These are phyloP conservation scores for Lyophyllum decastes DNA, from an alignment of 768 basidiomycete species.

Conservation along the genomic window DNA sequence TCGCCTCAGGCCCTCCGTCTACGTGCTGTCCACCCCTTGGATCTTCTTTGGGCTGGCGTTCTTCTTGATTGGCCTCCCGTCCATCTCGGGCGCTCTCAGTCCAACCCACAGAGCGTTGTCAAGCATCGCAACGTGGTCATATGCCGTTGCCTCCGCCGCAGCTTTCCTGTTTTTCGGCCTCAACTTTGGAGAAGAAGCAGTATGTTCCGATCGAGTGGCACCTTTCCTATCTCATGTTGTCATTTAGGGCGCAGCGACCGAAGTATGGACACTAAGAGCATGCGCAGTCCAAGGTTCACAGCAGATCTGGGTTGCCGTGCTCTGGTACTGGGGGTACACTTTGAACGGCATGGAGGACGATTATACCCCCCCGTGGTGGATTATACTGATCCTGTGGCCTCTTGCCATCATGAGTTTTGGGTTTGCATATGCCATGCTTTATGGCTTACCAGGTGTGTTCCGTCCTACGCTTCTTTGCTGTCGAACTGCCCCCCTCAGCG, in stretches of 20 bases:
- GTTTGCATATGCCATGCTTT: constrained; percentile 83
- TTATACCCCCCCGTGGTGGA: constrained; percentile 79
- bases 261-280: constrained; percentile 90
- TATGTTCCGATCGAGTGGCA: constrained; percentile 30
- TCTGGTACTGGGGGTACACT: constrained; percentile 95
- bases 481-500: constrained; percentile 11
- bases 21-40: constrained; percentile 87
- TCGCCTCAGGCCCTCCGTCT: constrained; percentile 85
- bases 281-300: constrained; percentile 95
- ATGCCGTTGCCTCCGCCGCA: constrained; percentile 91
- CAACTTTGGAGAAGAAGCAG: constrained; percentile 97
- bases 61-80: constrained; percentile 88
- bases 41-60: constrained; percentile 89
- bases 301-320: constrained; percentile 92
- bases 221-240: constrained; percentile 8
- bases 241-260: constrained; percentile 83
- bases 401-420: constrained; percentile 70
- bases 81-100: constrained; percentile 59
- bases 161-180: constrained; percentile 93
- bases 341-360: constrained; percentile 57
- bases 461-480: background rate
- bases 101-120: constrained; percentile 67
- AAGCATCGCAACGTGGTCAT: constrained; percentile 85
- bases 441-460: constrained; percentile 78
- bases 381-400: constrained; percentile 82